These are phyloP conservation scores for Begonia fuchsioides DNA, from an alignment of 306 rosid genomes.

Conservation along the genomic window DNA sequence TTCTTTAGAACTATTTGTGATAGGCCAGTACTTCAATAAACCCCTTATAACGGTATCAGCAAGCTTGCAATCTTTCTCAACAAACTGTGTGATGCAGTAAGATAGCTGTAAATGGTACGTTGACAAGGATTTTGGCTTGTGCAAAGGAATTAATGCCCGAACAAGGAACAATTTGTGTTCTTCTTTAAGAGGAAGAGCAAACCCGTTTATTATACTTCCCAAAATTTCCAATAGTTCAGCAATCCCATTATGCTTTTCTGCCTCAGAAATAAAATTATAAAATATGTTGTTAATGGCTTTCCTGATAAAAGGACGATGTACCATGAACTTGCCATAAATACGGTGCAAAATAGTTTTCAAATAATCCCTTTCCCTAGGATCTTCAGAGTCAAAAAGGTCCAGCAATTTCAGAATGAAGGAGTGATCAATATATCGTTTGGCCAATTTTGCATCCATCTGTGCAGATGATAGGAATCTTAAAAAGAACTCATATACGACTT, in stretches of 20 bases:
- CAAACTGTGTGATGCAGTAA: conserved; percentile 56
- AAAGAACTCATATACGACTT: conserved; percentile 55
- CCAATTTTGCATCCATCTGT: conserved; percentile 53
- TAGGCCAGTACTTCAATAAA: conserved; percentile 68
- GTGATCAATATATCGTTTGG: conserved; percentile 48
- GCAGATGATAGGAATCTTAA: conserved; percentile 53
- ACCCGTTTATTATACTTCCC: conserved; percentile 65
- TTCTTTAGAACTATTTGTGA: conserved; percentile 63
- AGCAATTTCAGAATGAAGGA: conserved; percentile 44
- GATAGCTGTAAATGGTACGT: conserved; percentile 62
- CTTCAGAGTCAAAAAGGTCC: conserved; percentile 54
- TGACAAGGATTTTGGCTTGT: conserved; percentile 56
- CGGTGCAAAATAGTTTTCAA: conserved; percentile 53
- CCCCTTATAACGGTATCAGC: conserved; percentile 69
- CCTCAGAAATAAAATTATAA: conserved; percentile 34
- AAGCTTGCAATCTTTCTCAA: conserved; percentile 70
- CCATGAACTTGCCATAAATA: conserved; percentile 45
- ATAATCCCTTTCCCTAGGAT: conserved; percentile 50
- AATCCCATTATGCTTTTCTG: conserved; percentile 51
- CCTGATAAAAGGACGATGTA: conserved; percentile 62
- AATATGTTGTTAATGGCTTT: conserved; percentile 49
- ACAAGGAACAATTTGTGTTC: conserved; percentile 60
- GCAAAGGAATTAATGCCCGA: conserved; percentile 48
- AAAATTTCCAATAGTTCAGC: conserved; percentile 52
- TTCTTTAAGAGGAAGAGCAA: conserved; percentile 55